Conservation (phyloP, 495 filamentous ascomycete species). For the Sabuloglossum arenarium region DNA sequence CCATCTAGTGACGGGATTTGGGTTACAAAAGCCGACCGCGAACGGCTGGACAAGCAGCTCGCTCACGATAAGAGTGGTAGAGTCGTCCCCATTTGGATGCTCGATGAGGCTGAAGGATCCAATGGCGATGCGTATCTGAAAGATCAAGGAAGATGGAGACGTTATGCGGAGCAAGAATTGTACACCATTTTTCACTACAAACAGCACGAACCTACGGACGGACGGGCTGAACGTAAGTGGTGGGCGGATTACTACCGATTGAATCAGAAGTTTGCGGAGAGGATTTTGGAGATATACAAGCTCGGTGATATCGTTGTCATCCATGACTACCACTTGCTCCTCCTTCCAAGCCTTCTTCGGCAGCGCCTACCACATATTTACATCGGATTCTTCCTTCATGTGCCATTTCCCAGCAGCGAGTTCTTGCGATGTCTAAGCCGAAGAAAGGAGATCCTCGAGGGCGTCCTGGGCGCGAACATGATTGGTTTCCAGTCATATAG, state of each 20-base stretch:
- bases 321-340: slow-evolving; percentile 78
- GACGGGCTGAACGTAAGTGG: slow-evolving; percentile 52
- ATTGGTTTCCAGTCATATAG: slow-evolving; percentile 85
- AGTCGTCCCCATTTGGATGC: slow-evolving; percentile 69
- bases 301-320: slow-evolving; percentile 80
- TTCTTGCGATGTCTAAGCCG: slow-evolving; percentile 71
- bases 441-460: slow-evolving; percentile 70
- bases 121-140: slow-evolving; percentile 45
- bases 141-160: slow-evolving; percentile 63
- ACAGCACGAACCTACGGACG: slow-evolving; percentile 70
- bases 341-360: slow-evolving; percentile 67
- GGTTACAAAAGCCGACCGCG: slow-evolving; percentile 42
- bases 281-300: slow-evolving; percentile 65
- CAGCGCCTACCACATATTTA: slow-evolving; percentile 67
- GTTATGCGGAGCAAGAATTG: slow-evolving; percentile 73
- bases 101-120: slow-evolving; percentile 40
- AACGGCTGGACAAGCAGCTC: slow-evolving; percentile 45
- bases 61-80: slow-evolving; percentile 43
- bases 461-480: slow-evolving; percentile 74
- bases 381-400: slow-evolving; percentile 79
- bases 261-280: slow-evolving; percentile 73
- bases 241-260: slow-evolving; percentile 80
- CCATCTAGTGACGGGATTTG: slow-evolving; percentile 39
- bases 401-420: slow-evolving; percentile 86
- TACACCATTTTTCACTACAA: slow-evolving; percentile 90